Evolutionary conservation across 768 basidiomycete genomes (phyloP).

Genomic region (Mycena vitilis): DNA sequence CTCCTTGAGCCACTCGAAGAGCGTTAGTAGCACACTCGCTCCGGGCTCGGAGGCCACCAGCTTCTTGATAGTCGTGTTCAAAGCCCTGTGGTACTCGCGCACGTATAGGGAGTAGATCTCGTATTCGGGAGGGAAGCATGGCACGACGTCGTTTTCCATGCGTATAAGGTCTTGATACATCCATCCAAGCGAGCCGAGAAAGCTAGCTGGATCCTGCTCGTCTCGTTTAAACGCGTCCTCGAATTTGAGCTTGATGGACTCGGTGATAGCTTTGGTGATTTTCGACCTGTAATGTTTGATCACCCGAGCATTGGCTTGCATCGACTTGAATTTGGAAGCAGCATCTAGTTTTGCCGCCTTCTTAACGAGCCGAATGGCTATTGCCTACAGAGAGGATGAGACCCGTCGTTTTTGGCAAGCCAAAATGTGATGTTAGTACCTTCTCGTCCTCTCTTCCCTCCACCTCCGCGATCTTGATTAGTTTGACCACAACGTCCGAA

Average conservation of each 20-base stretch:
- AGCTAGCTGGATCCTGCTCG: slow-evolving; percentile 73
- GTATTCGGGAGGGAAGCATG: slow-evolving; percentile 93
- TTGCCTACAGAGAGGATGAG: slow-evolving; percentile 65
- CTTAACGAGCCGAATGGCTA: slow-evolving; percentile 93
- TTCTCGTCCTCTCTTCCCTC: slow-evolving; percentile 97
- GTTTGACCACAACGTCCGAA: slow-evolving; percentile 87
- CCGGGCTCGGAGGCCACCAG: slow-evolving; percentile 83
- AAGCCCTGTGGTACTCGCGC: slow-evolving; percentile 89
- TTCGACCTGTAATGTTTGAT: slow-evolving; percentile 97
- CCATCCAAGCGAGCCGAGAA: slow-evolving; percentile 86
- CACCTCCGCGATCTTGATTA: slow-evolving; percentile 93
- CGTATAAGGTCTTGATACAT: slow-evolving; percentile 95
- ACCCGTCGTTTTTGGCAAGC: neutral
- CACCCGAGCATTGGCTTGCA: slow-evolving; percentile 91
- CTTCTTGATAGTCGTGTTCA: slow-evolving; percentile 78
- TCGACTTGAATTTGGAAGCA: slow-evolving; percentile 91
- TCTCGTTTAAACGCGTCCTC: slow-evolving; percentile 72
- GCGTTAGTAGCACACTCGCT: slow-evolving; percentile 85
- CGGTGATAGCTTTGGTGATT: slow-evolving; percentile 81
- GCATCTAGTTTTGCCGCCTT: slow-evolving; percentile 94
- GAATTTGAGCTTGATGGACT: slow-evolving; percentile 80
- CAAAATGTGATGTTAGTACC: slow-evolving; percentile 53
- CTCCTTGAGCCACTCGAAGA: slow-evolving; percentile 96
- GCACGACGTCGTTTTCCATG: slow-evolving; percentile 90
- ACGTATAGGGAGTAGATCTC: slow-evolving; percentile 87